A percentile compares a stretch with the other conserved stretches of the same genome.
phyloP scores from a whole-genome alignment of 441 rosid species.

The Mallotus repandus region DNA sequence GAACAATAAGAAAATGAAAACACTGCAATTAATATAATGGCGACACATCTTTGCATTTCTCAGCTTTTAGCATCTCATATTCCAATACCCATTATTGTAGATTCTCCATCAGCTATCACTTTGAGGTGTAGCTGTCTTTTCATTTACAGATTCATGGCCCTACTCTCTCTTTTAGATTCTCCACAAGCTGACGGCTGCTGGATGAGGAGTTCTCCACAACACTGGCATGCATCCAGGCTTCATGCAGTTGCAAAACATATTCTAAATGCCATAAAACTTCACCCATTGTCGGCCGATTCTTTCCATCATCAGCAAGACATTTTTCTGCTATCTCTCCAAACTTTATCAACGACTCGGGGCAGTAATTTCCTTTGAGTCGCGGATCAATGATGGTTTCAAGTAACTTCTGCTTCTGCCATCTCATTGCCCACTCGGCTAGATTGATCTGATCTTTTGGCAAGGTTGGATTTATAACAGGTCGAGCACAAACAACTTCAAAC shows the following conservation, averaged over 20 bases:
- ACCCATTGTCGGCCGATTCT: slow-evolving; percentile 81
- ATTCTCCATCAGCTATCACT: slow-evolving; percentile 19
- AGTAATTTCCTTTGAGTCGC: slow-evolving; percentile 44
- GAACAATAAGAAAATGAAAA: slow-evolving; percentile 3
- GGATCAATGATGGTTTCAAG: slow-evolving; percentile 68
- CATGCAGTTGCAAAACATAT: slow-evolving; percentile 74
- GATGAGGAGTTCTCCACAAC: slow-evolving; percentile 36
- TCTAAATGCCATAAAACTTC: slow-evolving; percentile 87
- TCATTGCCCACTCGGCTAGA: slow-evolving; percentile 91
- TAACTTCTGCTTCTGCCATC: slow-evolving; percentile 66
- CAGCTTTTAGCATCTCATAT: slow-evolving; percentile 8
- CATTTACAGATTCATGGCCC: slow-evolving; percentile 11
- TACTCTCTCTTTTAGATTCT: slow-evolving; percentile 27
- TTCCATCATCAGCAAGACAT: slow-evolving; percentile 80
- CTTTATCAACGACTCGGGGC: slow-evolving; percentile 69
- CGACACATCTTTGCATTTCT: slow-evolving; percentile 2
- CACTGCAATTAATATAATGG: slow-evolving; percentile 13
- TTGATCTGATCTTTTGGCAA: slow-evolving; percentile 90
- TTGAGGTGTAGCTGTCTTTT: slow-evolving; percentile 14
- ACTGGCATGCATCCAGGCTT: slow-evolving; percentile 55
- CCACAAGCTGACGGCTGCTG: slow-evolving; percentile 36
- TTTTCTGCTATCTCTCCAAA: slow-evolving; percentile 88
- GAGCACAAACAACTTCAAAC: slow-evolving; percentile 79
- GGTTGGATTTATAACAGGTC: slow-evolving; percentile 82
- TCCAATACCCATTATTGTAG: background rate